Base-by-base conservation (phyloP, 164 flowering plant species). In the Houttuynia cordata region DNA sequence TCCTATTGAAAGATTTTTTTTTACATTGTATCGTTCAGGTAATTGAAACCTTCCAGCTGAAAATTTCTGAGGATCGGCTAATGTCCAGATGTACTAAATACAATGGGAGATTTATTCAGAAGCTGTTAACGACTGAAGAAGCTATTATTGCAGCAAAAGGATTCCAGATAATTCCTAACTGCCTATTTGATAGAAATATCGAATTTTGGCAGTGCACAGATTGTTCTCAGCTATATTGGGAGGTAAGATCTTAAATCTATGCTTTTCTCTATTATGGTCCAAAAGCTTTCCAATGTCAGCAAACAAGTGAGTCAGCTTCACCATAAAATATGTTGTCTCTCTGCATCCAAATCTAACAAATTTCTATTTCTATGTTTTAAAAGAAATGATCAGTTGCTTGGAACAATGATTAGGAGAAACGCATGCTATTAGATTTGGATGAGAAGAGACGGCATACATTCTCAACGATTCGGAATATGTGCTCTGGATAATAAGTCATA, bases 81-180 rank as follows among this genome's bases (percentile, higher is more conserved):
- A 90, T 93, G 99, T 90, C 96, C 42, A 87, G 96, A 71, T 93
- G 99, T 76, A 88, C 94, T 22, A 93, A 93, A 77, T 93, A 96
- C 78, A 93, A 93, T 63, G 97, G 96, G 37, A 78, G 72, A 62
- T 93, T 93, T 68, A 83, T 90, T 60, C 95, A 87, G 65, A 93
- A 79, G 73, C 95, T 96, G 0, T 65, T 93, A 22, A 64, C 91
- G 55, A 82, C 84, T 34, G 89, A 86, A 70, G 99, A 93, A 73
- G 94, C 97, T 34, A 67, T 88, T 58, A 86, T 81, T 76, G 97
- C 96, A 64, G 88, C 92, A 22, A 85, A 88, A 70, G 97, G 97
- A 55, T 87, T 93, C 69, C 99, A 93, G 76, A 74, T 74, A 78
- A 93, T 93, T 64, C 99, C 97, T 3, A 63, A 70, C 39, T 93